Evolutionary conservation across 208 protist genomes (phyloP), one percentile per base, ranked within the genome.

Genomic region (Zelonia costaricensis): DNA sequence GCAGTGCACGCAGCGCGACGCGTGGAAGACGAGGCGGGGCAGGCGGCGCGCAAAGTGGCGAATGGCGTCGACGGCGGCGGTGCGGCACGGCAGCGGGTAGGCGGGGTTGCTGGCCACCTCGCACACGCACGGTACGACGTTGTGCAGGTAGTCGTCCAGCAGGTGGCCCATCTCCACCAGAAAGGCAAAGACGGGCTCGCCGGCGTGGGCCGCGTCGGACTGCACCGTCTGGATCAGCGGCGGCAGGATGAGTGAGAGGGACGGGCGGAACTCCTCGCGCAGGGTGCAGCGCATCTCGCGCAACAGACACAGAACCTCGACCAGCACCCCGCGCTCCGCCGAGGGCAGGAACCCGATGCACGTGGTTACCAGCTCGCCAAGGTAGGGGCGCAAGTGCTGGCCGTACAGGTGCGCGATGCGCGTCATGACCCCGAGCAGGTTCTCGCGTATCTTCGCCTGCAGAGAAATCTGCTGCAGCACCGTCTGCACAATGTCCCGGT

Each of bases 241-340:
- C 20, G 85, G 80, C 46, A 96, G 79, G 36, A 96, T 61, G 27
- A 65, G 59, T 18, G 83, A 73, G 16, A 96, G 74, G 45, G 78
- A 92, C 3, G 91, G 82, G 6, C 82, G 66, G 65, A 96, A 96
- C 71, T 94, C 87, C 51, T 94, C 86, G 49, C 82, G 79, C 44
- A 96, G 65, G 25, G 78, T 85, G 30, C 78, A 59, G 18, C 87
- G 81, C 33, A 94, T 61, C 48, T 91, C 76, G 64, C 74, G 76
- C 52, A 94, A 42, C 16, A 96, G 76, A 45, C 73, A 69, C 39
- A 96, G 64, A 42, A 90, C 64, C 66, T 88, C 76, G 38, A 79
- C 62, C 31, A 96, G 74, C 30, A 92, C 85, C 28, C 61, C 64
- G 27, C 75, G 66, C 45, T 93, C 79, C 7, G 78, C 78, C 16